Percentiles rank a stretch among this genome's conserved stretches.
Evolutionary conservation across 1,284 basidiomycete genomes (phyloP).

Genomic region (Nidula niveotomentosa): DNA sequence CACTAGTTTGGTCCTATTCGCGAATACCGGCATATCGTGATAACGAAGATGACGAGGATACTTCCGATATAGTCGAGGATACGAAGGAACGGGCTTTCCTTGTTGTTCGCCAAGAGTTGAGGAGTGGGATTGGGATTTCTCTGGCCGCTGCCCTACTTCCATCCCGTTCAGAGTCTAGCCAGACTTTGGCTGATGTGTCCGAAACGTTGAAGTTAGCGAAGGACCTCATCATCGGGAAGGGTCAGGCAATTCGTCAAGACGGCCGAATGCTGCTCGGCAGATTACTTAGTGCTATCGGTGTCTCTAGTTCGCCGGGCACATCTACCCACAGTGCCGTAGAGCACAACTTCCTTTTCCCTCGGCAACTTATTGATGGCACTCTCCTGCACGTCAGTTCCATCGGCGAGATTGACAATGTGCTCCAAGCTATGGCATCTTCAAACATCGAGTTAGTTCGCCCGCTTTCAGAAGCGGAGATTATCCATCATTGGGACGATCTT

Average conservation of each 20-base stretch:
- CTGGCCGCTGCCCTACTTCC: constrained; percentile 37
- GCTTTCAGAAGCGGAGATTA: constrained; percentile 44
- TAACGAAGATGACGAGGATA: constrained; percentile 11
- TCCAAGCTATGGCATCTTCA: constrained; percentile 9
- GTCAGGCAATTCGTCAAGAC: constrained; percentile 27
- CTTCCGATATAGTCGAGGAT: background rate
- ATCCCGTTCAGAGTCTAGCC: background rate
- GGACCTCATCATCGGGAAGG: constrained; percentile 32
- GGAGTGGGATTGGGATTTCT: constrained; percentile 35
- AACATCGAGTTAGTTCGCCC: constrained; percentile 25
- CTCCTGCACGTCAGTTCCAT: constrained; percentile 24
- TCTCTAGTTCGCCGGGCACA: background rate
- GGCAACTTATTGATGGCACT: background rate
- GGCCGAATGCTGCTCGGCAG: constrained; percentile 36
- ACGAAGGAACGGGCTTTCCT: constrained; percentile 30
- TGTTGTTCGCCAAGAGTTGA: constrained; percentile 43
- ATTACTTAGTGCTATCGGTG: constrained; percentile 32
- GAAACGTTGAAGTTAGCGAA: constrained; percentile 34
- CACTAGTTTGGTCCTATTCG: constrained; percentile 54
- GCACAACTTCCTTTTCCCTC: background rate
- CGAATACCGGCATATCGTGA: constrained; percentile 16
- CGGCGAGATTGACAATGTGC: constrained; percentile 14
- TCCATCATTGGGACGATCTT: constrained; percentile 41
- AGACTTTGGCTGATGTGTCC: constrained; percentile 15
- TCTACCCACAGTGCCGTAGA: background rate